phyloP scores from a whole-genome alignment of 2,329 filamentous ascomycete species.

The Colletotrichum horii region DNA sequence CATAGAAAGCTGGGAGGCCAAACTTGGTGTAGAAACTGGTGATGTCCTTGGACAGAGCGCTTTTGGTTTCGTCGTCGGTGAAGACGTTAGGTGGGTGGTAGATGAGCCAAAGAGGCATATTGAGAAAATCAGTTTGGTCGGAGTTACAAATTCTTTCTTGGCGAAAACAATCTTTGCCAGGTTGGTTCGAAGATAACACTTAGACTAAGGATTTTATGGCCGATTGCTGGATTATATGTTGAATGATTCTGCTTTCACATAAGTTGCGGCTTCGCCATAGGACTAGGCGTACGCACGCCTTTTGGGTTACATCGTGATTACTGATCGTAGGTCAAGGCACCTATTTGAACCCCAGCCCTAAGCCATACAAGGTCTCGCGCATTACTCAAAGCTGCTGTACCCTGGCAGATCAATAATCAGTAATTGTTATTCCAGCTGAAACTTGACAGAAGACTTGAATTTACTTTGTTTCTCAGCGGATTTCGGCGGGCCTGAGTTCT shows the following conservation, averaged over 20 bases:
- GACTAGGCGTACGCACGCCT: background rate
- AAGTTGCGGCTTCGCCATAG: background rate
- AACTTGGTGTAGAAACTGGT: conserved; percentile 30
- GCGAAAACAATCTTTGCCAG: no score
- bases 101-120: conserved; percentile 49
- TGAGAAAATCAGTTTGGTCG: background rate
- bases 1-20: conserved; percentile 48
- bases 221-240: background rate
- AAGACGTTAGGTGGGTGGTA: conserved; percentile 43
- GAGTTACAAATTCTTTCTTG: background rate
- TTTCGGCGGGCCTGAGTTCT: background rate
- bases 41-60: conserved; percentile 36
- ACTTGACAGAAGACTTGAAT: background rate
- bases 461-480: background rate
- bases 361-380: background rate
- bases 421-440: background rate
- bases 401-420: background rate
- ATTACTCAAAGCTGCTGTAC: background rate
- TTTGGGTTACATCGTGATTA: background rate
- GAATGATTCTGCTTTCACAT: background rate
- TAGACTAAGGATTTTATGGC: background rate
- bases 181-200: background rate
- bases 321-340: background rate
- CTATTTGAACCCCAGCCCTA: background rate
- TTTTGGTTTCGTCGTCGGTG: conserved; percentile 28